phyloP scores from a whole-genome alignment of 169 alveolate genomes.

The Amoebophrya sp. region DNA sequence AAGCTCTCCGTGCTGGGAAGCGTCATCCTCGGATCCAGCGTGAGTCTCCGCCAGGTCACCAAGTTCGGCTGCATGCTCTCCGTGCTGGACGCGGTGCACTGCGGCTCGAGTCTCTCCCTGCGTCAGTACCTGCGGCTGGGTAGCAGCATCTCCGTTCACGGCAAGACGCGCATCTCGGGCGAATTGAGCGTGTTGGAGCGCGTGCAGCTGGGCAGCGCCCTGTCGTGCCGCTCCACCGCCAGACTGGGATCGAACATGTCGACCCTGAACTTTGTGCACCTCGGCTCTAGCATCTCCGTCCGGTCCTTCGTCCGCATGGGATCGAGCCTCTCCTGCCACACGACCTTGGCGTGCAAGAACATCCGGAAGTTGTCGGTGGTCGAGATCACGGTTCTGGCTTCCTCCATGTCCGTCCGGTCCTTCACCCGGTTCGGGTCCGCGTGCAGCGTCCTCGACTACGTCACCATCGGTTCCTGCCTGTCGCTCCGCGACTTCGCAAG shows the following conservation, averaged over 20 bases:
- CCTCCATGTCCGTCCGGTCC: conserved; percentile 2
- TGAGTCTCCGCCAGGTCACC: background rate
- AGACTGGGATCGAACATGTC: background rate
- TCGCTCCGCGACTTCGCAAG: too few species aligned
- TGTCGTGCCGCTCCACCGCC: background rate
- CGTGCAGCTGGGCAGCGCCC: background rate
- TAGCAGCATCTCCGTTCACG: background rate
- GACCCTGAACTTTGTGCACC: background rate
- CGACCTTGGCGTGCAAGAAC: background rate
- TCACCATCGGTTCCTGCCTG: too few species aligned
- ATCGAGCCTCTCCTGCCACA: background rate
- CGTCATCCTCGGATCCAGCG: background rate
- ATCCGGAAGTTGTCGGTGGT: conserved; percentile 21
- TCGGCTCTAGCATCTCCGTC: background rate
- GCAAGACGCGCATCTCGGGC: background rate
- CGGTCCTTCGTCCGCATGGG: background rate
- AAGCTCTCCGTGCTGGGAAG: background rate
- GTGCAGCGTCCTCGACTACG: too few species aligned
- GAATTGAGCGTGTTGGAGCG: background rate
- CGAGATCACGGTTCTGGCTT: background rate
- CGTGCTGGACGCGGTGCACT: background rate
- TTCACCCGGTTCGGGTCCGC: conserved; percentile 18
- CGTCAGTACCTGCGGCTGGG: background rate
- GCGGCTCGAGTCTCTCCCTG: conserved; percentile 27
- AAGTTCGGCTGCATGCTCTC: background rate